Conservation (phyloP, 306 rosid genomes). For the Mimosa bimucronata region DNA sequence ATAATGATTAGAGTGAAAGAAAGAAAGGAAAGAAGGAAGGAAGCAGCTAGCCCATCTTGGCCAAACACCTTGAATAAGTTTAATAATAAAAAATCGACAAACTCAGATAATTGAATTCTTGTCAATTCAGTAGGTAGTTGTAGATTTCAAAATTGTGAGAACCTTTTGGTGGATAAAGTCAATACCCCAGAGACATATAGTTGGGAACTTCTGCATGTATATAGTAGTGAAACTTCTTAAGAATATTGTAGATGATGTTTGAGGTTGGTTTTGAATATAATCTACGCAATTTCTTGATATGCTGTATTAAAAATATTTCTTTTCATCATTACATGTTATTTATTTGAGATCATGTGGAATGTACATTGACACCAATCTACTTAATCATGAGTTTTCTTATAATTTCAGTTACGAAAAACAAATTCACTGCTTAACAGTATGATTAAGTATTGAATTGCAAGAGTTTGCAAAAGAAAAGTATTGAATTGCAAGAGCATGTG, state of each 20-base stretch:
- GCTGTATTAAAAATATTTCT: background rate
- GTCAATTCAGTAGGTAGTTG: background rate
- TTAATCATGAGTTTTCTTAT: no score
- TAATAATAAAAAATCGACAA: background rate
- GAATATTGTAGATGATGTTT: background rate
- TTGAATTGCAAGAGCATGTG: no score
- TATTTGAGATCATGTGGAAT: no score
- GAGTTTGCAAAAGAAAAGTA: no score
- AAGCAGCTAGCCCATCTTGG: background rate
- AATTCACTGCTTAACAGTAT: no score
- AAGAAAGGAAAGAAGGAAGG: no score
- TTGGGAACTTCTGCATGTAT: background rate
- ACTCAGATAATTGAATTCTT: background rate
- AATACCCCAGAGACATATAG: background rate
- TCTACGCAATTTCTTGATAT: background rate
- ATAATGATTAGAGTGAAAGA: background rate
- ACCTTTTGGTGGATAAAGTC: background rate
- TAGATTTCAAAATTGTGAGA: conserved; percentile 7
- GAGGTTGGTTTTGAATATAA: background rate
- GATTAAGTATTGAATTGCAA: no score
- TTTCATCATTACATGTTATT: background rate
- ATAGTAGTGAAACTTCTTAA: background rate
- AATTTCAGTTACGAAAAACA: no score
- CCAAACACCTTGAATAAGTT: background rate
- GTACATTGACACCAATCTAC: no score